Conservation (phyloP, 768 basidiomycete genomes). For the Mycena metata region DNA sequence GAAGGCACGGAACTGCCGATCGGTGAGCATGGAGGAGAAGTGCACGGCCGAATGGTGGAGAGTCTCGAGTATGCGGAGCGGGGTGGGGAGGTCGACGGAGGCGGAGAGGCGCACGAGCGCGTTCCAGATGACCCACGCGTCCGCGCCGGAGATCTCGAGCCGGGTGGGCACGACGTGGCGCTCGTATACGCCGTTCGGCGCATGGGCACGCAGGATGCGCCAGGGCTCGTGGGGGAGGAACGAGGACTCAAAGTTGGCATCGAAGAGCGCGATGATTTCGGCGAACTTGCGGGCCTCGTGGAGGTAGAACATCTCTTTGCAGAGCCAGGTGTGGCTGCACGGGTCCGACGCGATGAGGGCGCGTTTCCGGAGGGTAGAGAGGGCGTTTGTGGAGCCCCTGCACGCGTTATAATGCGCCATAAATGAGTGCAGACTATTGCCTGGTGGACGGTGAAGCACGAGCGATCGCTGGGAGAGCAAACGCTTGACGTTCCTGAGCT, state of each 20-base stretch:
- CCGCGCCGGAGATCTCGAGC: conserved; percentile 18
- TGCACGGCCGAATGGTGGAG: conserved; percentile 29
- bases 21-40: conserved; percentile 23
- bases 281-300: conserved; percentile 18
- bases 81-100: not conserved
- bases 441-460: not conserved
- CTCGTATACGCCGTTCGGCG: not conserved
- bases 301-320: conserved; percentile 37
- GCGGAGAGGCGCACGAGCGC: conserved; percentile 33
- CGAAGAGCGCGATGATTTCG: conserved; percentile 31
- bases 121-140: conserved; percentile 38
- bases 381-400: conserved; percentile 12
- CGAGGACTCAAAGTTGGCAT: conserved; percentile 19
- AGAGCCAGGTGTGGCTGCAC: conserved; percentile 30
- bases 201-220: not conserved
- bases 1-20: conserved; percentile 29
- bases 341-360: conserved; percentile 28
- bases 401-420: conserved; percentile 32
- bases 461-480: conserved; percentile 18
- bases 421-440: conserved; percentile 19
- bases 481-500: conserved; percentile 22
- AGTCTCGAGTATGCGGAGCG: conserved; percentile 11
- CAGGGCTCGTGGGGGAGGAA: conserved; percentile 26
- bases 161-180: conserved; percentile 18
- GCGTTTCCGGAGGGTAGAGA: conserved; percentile 18